phyloP scores from a whole-genome alignment of 2,329 filamentous ascomycete genomes.

The Alternaria ethzedia region DNA sequence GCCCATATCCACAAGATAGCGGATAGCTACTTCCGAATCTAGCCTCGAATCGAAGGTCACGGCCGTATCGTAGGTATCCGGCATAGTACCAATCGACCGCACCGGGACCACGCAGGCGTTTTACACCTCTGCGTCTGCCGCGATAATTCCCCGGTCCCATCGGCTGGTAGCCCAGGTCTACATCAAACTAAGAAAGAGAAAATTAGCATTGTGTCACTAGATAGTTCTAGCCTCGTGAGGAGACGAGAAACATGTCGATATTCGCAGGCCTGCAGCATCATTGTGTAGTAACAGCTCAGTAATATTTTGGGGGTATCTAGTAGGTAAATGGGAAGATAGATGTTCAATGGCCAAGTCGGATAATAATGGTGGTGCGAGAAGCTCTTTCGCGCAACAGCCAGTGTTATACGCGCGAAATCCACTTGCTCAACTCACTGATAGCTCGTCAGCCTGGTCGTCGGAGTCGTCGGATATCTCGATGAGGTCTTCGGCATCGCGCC shows the following conservation, averaged over 20 bases:
- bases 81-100: background rate
- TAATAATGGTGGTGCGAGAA: background rate
- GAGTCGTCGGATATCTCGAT: conserved; percentile 44
- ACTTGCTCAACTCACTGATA: conserved; percentile 9
- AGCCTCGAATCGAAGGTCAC: background rate
- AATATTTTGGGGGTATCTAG: conserved; percentile 11
- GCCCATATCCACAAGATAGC: background rate
- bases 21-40: background rate
- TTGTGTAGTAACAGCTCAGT: background rate
- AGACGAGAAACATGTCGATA: background rate
- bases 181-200: background rate
- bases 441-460: conserved; percentile 24
- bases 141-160: background rate
- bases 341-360: background rate
- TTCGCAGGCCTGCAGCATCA: background rate
- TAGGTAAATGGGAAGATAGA: background rate
- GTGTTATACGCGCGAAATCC: conserved; percentile 3
- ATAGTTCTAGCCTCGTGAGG: background rate
- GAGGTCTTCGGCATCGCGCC: conserved; percentile 29
- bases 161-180: background rate
- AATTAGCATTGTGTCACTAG: background rate
- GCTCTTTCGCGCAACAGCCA: background rate
- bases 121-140: background rate
- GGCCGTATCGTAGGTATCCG: background rate
- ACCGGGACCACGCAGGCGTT: background rate